Evolutionary conservation across 1,284 basidiomycete species (phyloP).

Genomic region (Fomitopsis betulina): DNA sequence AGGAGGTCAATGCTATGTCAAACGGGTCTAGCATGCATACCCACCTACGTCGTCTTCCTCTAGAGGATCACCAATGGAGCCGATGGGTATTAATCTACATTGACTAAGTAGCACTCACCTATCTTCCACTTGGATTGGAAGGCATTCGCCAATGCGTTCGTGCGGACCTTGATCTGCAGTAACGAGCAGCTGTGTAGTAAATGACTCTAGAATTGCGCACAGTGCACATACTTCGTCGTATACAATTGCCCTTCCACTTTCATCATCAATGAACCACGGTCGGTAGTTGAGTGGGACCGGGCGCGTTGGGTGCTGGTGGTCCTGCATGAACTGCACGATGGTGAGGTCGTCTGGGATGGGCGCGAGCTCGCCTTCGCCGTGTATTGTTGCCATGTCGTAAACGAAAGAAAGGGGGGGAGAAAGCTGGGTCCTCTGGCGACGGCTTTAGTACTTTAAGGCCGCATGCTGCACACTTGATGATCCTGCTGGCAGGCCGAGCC

Average conservation of each 20-base stretch:
- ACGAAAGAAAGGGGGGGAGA: neutral
- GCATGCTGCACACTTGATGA: too few relatives aligned
- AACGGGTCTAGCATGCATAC: neutral
- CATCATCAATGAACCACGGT: slow-evolving; percentile 61
- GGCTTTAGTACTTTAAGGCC: too few relatives aligned
- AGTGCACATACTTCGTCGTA: slow-evolving; percentile 45
- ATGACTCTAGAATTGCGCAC: too few relatives aligned
- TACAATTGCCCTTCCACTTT: slow-evolving; percentile 41
- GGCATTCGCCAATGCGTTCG: slow-evolving; percentile 19
- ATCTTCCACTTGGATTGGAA: slow-evolving; percentile 18
- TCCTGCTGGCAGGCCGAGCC: too few relatives aligned
- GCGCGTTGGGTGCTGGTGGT: slow-evolving; percentile 42
- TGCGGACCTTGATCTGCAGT: slow-evolving; percentile 16
- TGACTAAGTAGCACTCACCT: slow-evolving; percentile 10
- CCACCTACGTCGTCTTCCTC: slow-evolving; percentile 20
- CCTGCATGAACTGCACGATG: slow-evolving; percentile 69
- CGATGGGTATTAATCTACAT: neutral
- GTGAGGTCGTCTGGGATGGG: slow-evolving; percentile 63
- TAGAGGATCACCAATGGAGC: neutral
- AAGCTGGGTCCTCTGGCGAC: too few relatives aligned
- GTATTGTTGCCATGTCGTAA: slow-evolving; percentile 33
- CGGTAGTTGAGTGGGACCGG: slow-evolving; percentile 30
- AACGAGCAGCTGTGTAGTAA: too few relatives aligned
- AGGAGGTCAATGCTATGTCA: neutral
- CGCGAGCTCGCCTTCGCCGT: slow-evolving; percentile 35